Base-by-base conservation (phyloP, 441 rosid species). In the Aleurites moluccanus region DNA sequence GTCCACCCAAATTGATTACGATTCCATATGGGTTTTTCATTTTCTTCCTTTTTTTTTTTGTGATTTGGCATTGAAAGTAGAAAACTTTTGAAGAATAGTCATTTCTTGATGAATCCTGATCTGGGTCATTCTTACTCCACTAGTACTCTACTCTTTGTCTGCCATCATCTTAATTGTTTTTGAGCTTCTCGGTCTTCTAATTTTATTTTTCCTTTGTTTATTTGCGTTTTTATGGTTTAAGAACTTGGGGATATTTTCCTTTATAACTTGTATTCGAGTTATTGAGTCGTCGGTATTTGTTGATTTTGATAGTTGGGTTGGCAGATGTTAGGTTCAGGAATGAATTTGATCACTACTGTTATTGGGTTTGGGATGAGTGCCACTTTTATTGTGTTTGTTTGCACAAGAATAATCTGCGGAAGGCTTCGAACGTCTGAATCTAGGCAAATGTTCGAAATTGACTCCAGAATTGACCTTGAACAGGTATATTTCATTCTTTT, bases 331-430 rank as follows among this genome's bases (percentile, higher is more conserved):
- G 88, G 79, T 77, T 75, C 88, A 20, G 81, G 80, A n/a, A 79
- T 83, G 87, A 89, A 84, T 81, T 78, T 83, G 83, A 81, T 87
- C 21, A 85, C 96, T 10, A 85, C 88, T 5, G 55, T 86, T 6
- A 86, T 90, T 66, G 96, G 88, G 56, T 90, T 90, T 78, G 91
- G 80, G 56, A 83, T 85, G 89, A 89, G 90, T 78, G 88, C 86
- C 7, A 70, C 89, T 65, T 89, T 90, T 75, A 86, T 89, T 6
- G 84, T 85, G 77, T 90, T 87, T 49, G 83, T 90, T 40, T 90
- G 91, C 70, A 76, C 87, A 21, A 85, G 91, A 76, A 82, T 90
- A 20, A 80, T 90, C 5, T 90, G 95, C 59, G 79, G 88, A 64
- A 84, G 90, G 80, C 47, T 84, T 64, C 79, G 88, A 65, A 74